These are phyloP conservation scores for Aspergillus pseudotamarii DNA, from an alignment of 2,329 filamentous ascomycete species.

Conservation along the genomic window DNA sequence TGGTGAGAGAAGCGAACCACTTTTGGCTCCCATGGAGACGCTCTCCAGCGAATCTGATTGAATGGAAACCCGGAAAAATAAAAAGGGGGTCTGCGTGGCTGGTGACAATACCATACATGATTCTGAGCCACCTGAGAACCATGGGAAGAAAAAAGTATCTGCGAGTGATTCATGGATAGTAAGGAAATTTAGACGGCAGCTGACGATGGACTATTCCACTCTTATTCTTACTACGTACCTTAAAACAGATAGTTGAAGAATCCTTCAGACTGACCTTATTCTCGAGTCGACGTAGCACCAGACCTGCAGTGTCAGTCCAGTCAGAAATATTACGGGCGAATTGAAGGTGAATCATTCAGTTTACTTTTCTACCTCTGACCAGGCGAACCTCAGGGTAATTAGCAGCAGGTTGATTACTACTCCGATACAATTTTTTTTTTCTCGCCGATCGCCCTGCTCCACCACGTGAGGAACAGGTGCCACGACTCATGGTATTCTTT, in stretches of 20 bases:
- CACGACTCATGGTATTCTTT: neutral
- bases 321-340: neutral
- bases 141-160: neutral
- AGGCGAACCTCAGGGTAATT: neutral
- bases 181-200: neutral
- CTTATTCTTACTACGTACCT: neutral
- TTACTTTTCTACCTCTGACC: neutral
- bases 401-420: neutral
- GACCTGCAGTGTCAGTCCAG: neutral
- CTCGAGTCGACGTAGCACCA: neutral
- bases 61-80: neutral
- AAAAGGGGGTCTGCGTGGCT: neutral
- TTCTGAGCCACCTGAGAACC: neutral
- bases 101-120: neutral
- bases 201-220: neutral
- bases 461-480: constrained; percentile 6
- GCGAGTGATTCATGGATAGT: neutral
- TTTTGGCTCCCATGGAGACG: constrained; percentile 2
- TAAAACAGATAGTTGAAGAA: neutral
- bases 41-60: neutral
- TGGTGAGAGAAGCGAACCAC: constrained; percentile 1
- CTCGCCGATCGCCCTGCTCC: neutral
- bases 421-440: neutral
- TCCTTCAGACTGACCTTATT: neutral
- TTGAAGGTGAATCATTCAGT: neutral